Percentiles rank a stretch among this genome's conserved stretches.
Evolutionary conservation across 2,329 filamentous ascomycete genomes (phyloP).

Genomic region (Fusarium beomiforme): DNA sequence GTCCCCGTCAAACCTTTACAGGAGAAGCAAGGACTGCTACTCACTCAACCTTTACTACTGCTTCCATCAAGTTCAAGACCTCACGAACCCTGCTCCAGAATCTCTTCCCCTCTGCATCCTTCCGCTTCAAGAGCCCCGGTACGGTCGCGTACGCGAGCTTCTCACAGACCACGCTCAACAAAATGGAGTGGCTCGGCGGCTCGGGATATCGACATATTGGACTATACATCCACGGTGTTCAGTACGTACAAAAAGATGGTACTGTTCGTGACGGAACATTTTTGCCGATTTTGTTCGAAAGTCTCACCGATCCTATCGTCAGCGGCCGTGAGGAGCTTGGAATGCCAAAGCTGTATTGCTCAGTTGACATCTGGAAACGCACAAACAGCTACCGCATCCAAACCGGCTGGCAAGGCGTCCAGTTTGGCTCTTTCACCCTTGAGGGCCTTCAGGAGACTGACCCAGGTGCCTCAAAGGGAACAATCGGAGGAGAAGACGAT

Average conservation of each 20-base stretch:
- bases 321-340: slow-evolving; percentile 69
- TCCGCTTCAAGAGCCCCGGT: slow-evolving; percentile 60
- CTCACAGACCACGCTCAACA: slow-evolving; percentile 56
- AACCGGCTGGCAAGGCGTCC: background rate
- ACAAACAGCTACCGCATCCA: background rate
- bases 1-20: slow-evolving; percentile 31
- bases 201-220: slow-evolving; percentile 67
- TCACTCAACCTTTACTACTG: slow-evolving; percentile 51
- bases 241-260: slow-evolving; percentile 63
- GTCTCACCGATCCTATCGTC: slow-evolving; percentile 66
- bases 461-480: background rate
- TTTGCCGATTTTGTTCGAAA: slow-evolving; percentile 3
- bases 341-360: slow-evolving; percentile 7
- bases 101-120: slow-evolving; percentile 55
- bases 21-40: slow-evolving; percentile 21
- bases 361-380: background rate
- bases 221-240: slow-evolving; percentile 70
- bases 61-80: slow-evolving; percentile 61
- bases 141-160: slow-evolving; percentile 58
- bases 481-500: background rate
- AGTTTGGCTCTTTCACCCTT: background rate
- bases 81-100: slow-evolving; percentile 56
- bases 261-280: slow-evolving; percentile 45
- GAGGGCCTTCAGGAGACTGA: background rate
- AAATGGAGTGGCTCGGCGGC: slow-evolving; percentile 70